Evolutionary conservation across 2,329 filamentous ascomycete species (phyloP).

Genomic region (Dothideomycetes sp.): DNA sequence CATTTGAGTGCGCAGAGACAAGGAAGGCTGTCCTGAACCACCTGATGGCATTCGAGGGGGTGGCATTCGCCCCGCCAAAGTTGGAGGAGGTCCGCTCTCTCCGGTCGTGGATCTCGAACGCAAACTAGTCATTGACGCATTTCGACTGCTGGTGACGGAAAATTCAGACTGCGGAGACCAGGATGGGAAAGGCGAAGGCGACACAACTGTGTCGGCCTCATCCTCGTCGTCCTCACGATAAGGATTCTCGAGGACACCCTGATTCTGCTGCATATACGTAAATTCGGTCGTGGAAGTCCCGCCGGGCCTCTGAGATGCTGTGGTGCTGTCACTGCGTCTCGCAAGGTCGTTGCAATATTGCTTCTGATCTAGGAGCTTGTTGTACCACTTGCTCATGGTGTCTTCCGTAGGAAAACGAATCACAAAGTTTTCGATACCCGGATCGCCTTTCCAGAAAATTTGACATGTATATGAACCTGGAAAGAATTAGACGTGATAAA

Average conservation of each 20-base stretch:
- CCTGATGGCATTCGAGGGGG: conserved; percentile 65
- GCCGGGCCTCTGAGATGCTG: conserved; percentile 21
- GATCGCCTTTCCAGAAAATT: conserved; percentile 97
- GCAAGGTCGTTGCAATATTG: conserved; percentile 9
- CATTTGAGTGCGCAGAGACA: conserved; percentile 62
- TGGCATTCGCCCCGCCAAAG: conserved; percentile 28
- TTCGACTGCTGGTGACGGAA: conserved; percentile 44
- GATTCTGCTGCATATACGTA: conserved; percentile 64
- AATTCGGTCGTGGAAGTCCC: conserved; percentile 62
- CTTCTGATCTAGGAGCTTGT: conserved; percentile 15
- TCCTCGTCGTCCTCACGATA: conserved; percentile 55
- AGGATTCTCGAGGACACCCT: conserved; percentile 65
- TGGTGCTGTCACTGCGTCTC: conserved; percentile 6
- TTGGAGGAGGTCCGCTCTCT: conserved; percentile 51
- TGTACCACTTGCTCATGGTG: conserved; percentile 79
- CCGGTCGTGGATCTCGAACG: conserved; percentile 67
- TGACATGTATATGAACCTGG: conserved; percentile 87
- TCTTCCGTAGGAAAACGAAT: conserved; percentile 91
- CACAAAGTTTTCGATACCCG: conserved; percentile 89
- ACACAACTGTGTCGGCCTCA: conserved; percentile 29
- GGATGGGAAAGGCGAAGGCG: conserved; percentile 13
- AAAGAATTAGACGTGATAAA: not conserved
- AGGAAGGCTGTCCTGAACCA: conserved; percentile 32
- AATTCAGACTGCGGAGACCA: conserved; percentile 39
- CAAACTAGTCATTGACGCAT: conserved; percentile 65